Conservation (phyloP, 495 filamentous ascomycete genomes). For the Cercophora newfieldiana region DNA sequence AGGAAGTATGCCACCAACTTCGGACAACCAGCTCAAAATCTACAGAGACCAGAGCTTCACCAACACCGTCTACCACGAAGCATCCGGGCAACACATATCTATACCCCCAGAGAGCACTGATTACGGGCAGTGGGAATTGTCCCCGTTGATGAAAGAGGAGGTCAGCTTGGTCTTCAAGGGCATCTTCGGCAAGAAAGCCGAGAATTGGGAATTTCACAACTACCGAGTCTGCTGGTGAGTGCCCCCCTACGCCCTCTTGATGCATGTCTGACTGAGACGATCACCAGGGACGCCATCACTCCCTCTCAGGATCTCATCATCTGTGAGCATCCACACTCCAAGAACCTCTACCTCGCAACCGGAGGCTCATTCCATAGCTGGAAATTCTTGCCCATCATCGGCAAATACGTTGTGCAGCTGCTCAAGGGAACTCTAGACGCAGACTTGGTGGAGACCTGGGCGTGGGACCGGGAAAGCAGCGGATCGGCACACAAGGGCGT, state of each 20-base stretch:
- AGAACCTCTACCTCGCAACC: slow-evolving; percentile 47
- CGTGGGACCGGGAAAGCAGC: slow-evolving; percentile 45
- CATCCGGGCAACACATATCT: neutral
- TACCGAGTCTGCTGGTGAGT: slow-evolving; percentile 15
- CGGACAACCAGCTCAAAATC: neutral
- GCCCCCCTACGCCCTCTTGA: neutral
- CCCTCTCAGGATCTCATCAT: slow-evolving; percentile 60
- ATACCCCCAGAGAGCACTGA: too few relatives aligned
- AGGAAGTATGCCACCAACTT: slow-evolving; percentile 10
- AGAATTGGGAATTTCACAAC: slow-evolving; percentile 9
- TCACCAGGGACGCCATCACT: slow-evolving; percentile 38
- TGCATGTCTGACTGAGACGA: neutral
- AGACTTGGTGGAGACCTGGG: slow-evolving; percentile 50
- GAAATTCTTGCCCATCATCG: slow-evolving; percentile 63
- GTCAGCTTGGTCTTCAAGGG: slow-evolving; percentile 1
- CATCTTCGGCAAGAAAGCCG: neutral
- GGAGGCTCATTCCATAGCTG: slow-evolving; percentile 54
- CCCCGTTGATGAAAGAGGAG: too few relatives aligned
- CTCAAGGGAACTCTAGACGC: slow-evolving; percentile 48
- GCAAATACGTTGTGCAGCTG: slow-evolving; percentile 59
- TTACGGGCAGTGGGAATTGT: too few relatives aligned
- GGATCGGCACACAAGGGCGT: slow-evolving; percentile 6
- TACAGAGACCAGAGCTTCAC: slow-evolving; percentile 13
- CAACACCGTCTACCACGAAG: slow-evolving; percentile 7
- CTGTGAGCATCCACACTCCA: slow-evolving; percentile 51